Conservation (phyloP, 2,329 filamentous ascomycete species). For the Bipolaris victoriae region DNA sequence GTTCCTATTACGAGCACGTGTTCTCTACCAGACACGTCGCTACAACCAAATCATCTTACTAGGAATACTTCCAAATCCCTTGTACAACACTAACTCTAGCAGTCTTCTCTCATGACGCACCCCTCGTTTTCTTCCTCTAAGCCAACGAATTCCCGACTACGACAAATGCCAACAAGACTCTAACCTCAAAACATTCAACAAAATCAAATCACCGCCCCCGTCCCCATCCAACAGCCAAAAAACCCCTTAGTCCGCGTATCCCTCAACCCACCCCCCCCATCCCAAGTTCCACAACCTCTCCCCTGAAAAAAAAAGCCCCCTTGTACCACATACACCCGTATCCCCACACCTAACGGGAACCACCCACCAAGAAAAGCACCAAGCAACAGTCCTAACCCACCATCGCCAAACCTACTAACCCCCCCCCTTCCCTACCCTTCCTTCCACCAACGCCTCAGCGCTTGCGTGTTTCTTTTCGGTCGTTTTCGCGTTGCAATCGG, state of each 20-base stretch:
- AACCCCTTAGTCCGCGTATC: neutral
- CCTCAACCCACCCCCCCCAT: neutral
- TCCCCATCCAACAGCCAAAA: neutral
- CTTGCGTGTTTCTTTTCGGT: neutral
- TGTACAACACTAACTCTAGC: conserved; percentile 14
- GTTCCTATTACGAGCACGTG: neutral
- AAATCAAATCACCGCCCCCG: neutral
- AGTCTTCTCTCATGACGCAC: conserved; percentile 1
- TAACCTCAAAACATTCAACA: no score
- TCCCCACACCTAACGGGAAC: neutral
- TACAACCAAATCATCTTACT: neutral
- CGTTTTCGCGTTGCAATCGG: neutral
- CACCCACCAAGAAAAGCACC: conserved; percentile 11
- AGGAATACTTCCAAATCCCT: conserved; percentile 7
- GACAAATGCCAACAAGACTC: neutral
- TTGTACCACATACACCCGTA: neutral
- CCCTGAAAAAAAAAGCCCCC: neutral
- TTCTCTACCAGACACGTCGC: neutral
- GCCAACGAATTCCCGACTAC: neutral
- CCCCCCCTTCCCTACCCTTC: conserved; percentile 3
- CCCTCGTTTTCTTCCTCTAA: neutral
- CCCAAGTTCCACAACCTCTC: conserved; percentile 1
- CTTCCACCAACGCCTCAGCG: conserved; percentile 4
- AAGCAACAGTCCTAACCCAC: conserved; percentile 10
- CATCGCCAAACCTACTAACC: conserved; percentile 15